These are phyloP conservation scores for Cladosporium sp. DNA, from an alignment of 2,329 filamentous ascomycete species.

Conservation along the genomic window DNA sequence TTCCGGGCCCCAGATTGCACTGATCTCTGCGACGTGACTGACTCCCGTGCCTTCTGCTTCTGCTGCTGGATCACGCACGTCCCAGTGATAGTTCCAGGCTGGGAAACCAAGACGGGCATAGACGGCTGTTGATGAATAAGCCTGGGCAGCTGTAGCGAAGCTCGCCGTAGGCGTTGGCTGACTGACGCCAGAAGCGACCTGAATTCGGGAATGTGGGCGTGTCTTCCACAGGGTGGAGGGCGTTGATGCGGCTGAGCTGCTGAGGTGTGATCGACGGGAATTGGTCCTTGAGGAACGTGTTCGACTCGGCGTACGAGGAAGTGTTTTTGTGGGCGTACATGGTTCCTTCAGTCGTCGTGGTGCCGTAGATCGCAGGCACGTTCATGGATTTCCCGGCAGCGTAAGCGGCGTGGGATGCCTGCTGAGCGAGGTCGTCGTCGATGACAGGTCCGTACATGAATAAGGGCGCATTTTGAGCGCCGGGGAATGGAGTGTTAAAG, in stretches of 20 bases:
- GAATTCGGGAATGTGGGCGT: slow-evolving; percentile 41
- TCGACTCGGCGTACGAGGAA: slow-evolving; percentile 43
- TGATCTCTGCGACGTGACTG: slow-evolving; percentile 61
- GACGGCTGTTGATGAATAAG: slow-evolving; percentile 48
- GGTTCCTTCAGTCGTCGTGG: slow-evolving; percentile 62
- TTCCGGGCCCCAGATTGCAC: slow-evolving; percentile 62
- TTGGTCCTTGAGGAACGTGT: slow-evolving; percentile 54
- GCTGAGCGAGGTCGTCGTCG: slow-evolving; percentile 46
- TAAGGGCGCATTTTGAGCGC: slow-evolving; percentile 38
- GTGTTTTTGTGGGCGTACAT: slow-evolving; percentile 52
- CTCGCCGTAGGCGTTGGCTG: slow-evolving; percentile 57
- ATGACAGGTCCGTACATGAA: slow-evolving; percentile 50
- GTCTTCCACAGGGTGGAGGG: slow-evolving; percentile 50
- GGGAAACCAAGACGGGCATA: slow-evolving; percentile 35
- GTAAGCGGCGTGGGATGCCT: slow-evolving; percentile 48
- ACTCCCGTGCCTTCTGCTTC: slow-evolving; percentile 55
- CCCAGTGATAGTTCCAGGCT: slow-evolving; percentile 66
- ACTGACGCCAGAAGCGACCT: slow-evolving; percentile 55
- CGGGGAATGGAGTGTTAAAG: slow-evolving; percentile 42
- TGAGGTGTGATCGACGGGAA: slow-evolving; percentile 50
- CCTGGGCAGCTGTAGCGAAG: slow-evolving; percentile 61
- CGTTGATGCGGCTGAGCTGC: slow-evolving; percentile 50
- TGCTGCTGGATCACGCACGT: slow-evolving; percentile 56
- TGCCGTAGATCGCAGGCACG: slow-evolving; percentile 50
- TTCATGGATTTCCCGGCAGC: slow-evolving; percentile 45